These are phyloP conservation scores for Vicia sativa DNA, from an alignment of 306 rosid genomes.

Conservation along the genomic window DNA sequence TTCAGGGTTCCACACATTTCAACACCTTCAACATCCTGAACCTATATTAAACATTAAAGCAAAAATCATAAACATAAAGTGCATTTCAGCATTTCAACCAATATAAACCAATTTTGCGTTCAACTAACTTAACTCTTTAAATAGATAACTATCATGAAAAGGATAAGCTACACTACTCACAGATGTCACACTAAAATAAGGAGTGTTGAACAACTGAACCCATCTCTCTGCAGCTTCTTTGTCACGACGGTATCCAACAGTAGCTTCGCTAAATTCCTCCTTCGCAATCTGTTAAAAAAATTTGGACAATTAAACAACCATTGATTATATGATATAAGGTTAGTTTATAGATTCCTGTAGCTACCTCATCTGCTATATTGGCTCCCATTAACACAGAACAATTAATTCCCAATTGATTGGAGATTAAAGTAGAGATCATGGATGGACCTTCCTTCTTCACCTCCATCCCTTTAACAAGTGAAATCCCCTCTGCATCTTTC, in stretches of 20 bases:
- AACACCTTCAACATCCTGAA: conserved; percentile 89
- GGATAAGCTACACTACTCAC: conserved; percentile 62
- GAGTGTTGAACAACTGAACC: conserved; percentile 48
- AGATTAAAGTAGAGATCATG: conserved; percentile 86
- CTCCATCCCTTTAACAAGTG: conserved; percentile 95
- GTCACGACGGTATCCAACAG: conserved; percentile 44
- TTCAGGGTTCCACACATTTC: conserved; percentile 94
- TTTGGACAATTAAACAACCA: conserved; percentile 12
- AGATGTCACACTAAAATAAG: conserved; percentile 60
- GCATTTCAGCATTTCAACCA: conserved; percentile 5
- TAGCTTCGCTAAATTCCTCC: conserved; percentile 51
- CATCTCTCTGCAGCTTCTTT: conserved; percentile 44
- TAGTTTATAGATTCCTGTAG: background rate
- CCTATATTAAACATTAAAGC: conserved; percentile 52
- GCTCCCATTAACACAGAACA: conserved; percentile 96
- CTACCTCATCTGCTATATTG: conserved; percentile 88
- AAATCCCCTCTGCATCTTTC: conserved; percentile 71
- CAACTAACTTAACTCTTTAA: background rate
- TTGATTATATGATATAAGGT: background rate
- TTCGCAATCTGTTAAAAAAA: conserved; percentile 52
- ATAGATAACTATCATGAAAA: no score
- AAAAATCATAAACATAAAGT: conserved; percentile 25
- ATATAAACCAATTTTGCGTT: background rate
- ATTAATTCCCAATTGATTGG: conserved; percentile 65
- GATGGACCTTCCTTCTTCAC: conserved; percentile 94